Evolutionary conservation across 805 yeast genomes (phyloP), one percentile per base, ranked within the genome.

Genomic region (Pichia californica): DNA sequence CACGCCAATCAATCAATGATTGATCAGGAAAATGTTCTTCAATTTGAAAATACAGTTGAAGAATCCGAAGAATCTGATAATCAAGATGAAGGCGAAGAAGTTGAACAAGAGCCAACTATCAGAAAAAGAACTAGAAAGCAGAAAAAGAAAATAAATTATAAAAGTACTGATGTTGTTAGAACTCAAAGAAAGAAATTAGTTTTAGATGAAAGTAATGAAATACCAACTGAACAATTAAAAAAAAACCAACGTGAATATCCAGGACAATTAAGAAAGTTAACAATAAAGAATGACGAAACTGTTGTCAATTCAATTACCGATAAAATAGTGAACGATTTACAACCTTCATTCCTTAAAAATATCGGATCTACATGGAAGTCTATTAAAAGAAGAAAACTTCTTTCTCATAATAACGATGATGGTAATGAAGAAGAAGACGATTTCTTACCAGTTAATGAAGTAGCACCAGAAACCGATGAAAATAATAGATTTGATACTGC

Each of bases 161-260:
- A 61, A 55, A 62, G 56, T 32, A 53, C 57, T 7, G 64, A 60
- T 25, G 81, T 79, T 29, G 70, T 76, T 4, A 68, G 73, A 50
- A 75, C 80, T 2, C 58, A 63, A 27, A 70, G 71, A 44, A 67
- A 73, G 46, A 71, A 67, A 49, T 52, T 78, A 23, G 58, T 66
- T 28, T 54, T 71, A n/a, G 84, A 79, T 55, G 51, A 63, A 0
- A 55, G 48, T 5, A 69, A 62, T 16, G 77, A 73, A 36, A 58
- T 77, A 31, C 63, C 71, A n/a, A 58, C 70, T 6, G 75, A 68
- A 1, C 49, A 52, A 28, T 56, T 69, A 28, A 61, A 62, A 42
- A 50, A 51, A 25, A 49, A 52, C 38, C 71, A 66, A 47, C 46
- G 40, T 33, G 54, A 46, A n/a, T 48, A 60, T 48, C 50, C 66